Evolutionary conservation across 2,329 filamentous ascomycete species (phyloP), one percentile per base, ranked within the genome.

Genomic region (Xylariaceae sp.): DNA sequence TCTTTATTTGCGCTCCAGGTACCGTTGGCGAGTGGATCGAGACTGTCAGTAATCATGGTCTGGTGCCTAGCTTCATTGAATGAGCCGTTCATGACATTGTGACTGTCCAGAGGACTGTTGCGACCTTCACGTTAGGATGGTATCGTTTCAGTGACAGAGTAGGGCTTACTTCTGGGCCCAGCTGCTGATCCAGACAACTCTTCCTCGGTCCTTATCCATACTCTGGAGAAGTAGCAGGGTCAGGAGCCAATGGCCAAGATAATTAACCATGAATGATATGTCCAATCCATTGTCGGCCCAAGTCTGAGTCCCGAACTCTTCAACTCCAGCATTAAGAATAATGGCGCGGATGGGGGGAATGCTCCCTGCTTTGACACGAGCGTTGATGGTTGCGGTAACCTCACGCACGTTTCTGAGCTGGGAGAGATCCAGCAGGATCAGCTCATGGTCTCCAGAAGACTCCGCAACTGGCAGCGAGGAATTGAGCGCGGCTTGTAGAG

Each of bases 231-330:
- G 38, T 11, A 60, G 30, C 18, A 60, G 21, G 6, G 51, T 52
- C 9, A 60, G 40, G 3, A 60, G 43, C 35, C 49, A 60, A 30
- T 58, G 53, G 1, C 42, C 41, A 2, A 61, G 47, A 33, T 58
- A 58, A 33, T 58, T 59, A 11, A 40, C 39, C 29, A 49, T 43
- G 29, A 59, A 60, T 3, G 50, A 49, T 31, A 45, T 50, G 27
- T 60, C 58, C 23, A 55, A 53, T 1, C 55, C 56, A 26, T 60
- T 55, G 2, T 48, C 40, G 3, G 53, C 57, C 23, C 48, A 53
- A 3, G 46, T 49, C 21, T 56, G 52, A 2, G 36, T 47, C 3
- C 31, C 35, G 18, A 41, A 45, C 19, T 54, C 49, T 30, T 52
- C 37, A 34, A 36, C 50, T 0, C 36, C 50, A 1, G 51, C 51